Base-by-base conservation (phyloP, 1,284 basidiomycete genomes). In the Ceratorhiza oryzae-sativae region DNA sequence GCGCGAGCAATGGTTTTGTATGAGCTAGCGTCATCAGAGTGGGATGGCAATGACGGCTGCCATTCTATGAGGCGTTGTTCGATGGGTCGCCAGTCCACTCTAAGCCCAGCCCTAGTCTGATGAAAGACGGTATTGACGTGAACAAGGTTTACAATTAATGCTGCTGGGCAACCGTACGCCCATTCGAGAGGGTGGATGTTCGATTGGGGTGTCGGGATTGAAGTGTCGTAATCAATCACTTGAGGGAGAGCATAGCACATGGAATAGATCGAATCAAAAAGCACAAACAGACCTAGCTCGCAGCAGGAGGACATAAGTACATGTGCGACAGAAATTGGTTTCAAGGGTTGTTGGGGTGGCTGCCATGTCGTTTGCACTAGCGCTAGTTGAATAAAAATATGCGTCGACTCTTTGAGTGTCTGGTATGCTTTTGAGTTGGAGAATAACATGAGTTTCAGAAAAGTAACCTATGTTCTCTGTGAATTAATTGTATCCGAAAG, bases 221-320 rank as follows among this genome's bases (percentile, higher is more conserved):
- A 49, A 25, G 53, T 70, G 36, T 67, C 51, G 23, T 67, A 67
- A n/a, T 67, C 63, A 32, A 67, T 25, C 39, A 13, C 18, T 42
- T 55, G 63, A 42, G 63, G 63, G 8, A 56, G 36, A 23, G 20
- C 63, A 27, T 48, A 56, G 27, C 25, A 18, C 63, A 56, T 68
- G 4, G 63, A 18, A 32, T 18, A 68, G 25, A 68, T 3, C 4
- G 36, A 27, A 30, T 68, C 63, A 8, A 56, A 9, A 3, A 68
- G 23, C 9, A 56, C 27, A 23, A 68, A 68, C 15, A 55, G 36
- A 3, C 34, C 49, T 6, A 56, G 63, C 51, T 55, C 63, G 15
- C 56, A 56, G 49, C 41, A 39, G 12, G 36, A 13, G 13, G 63
- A 56, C 12, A 39, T 20, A 10, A 68, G 34, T 9, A 56, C 25